These are phyloP conservation scores for Lycium barbarum DNA, from an alignment of 257 asterid species.

Conservation along the genomic window DNA sequence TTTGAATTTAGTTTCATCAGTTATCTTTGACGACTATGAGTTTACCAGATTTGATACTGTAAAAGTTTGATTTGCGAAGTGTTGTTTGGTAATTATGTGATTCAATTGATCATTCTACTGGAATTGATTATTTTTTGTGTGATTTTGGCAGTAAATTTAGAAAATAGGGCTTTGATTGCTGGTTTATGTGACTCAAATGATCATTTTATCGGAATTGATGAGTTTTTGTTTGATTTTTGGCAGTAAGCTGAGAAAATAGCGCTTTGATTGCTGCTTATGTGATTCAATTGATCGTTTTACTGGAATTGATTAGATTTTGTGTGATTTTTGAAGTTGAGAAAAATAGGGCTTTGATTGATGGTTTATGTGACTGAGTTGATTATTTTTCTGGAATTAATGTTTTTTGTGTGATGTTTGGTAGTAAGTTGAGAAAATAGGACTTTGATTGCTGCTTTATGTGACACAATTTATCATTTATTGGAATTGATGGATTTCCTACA, in stretches of 20 bases:
- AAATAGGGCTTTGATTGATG: constrained; percentile 35
- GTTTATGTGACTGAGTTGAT: neutral
- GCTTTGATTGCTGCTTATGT: constrained; percentile 31
- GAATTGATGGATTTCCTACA: neutral
- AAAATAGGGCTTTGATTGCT: too few species aligned
- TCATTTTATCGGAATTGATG: too few species aligned
- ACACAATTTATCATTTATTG: constrained; percentile 1
- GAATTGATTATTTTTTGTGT: neutral
- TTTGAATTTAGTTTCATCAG: neutral
- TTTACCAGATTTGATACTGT: constrained; percentile 61
- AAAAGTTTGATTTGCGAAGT: too few species aligned
- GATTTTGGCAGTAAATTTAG: too few species aligned
- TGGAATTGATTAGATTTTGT: neutral
- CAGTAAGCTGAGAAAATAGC: constrained; percentile 31
- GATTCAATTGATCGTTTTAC: too few species aligned
- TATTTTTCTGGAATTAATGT: too few species aligned
- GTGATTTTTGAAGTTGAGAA: constrained; percentile 12
- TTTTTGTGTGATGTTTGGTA: constrained; percentile 23
- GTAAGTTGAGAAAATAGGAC: constrained; percentile 31
- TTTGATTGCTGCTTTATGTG: constrained; percentile 29
- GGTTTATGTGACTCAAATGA: too few species aligned
- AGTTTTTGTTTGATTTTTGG: constrained; percentile 5
- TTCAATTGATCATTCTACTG: too few species aligned
- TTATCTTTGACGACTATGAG: constrained; percentile 38
- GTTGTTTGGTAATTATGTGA: too few species aligned